Evolutionary conservation across 2,329 filamentous ascomycete genomes (phyloP), one percentile per base, ranked within the genome.

Genomic region (Cladobotryum protrusum): DNA sequence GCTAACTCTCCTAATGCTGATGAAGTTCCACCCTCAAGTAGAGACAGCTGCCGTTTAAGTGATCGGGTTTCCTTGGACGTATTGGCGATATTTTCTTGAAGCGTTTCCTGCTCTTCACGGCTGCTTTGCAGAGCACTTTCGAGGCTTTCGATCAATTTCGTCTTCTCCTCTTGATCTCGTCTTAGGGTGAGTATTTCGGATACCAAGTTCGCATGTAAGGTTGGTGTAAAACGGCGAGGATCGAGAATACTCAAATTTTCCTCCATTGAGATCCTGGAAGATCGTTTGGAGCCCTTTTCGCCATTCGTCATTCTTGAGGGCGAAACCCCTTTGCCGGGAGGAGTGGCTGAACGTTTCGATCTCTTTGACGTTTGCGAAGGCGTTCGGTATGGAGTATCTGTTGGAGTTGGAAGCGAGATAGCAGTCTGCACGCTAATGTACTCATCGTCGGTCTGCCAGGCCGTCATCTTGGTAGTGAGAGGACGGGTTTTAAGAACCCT

Each of bases 181-280:
- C 91, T 83, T 45, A 99, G 72, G 2, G 84, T 82, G 36, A 99
- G 74, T 55, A 99, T 99, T 67, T 99, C 93, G 0, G 92, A 92
- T 1, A 99, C 92, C 6, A 99, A 74, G 45, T 89, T 96, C 8
- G 93, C 93, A 66, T 97, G 93, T 11, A 99, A 72, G 0, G 91
- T 97, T 1, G 93, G 93, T 0, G 93, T 99, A 63, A 99, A 96
- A 35, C 93, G 82, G 49, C 92, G 83, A 3, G 93, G 90, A 63
- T 99, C 93, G 29, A 96, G 74, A 18, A 89, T 83, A 57, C 80
- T 78, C 51, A 90, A 82, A 41, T 73, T 81, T 55, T 92, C 86
- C 56, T 92, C 83, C 48, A 71, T 78, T 18, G 73, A 70, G 19
- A 81, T 67, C 51, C 76, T 73, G 13, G 79, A 78, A 17, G 74